A percentile compares a stretch with the other conserved stretches of the same genome.
Conservation (phyloP, 1,284 basidiomycete genomes). For the Lignosus rhinocerotis region DNA sequence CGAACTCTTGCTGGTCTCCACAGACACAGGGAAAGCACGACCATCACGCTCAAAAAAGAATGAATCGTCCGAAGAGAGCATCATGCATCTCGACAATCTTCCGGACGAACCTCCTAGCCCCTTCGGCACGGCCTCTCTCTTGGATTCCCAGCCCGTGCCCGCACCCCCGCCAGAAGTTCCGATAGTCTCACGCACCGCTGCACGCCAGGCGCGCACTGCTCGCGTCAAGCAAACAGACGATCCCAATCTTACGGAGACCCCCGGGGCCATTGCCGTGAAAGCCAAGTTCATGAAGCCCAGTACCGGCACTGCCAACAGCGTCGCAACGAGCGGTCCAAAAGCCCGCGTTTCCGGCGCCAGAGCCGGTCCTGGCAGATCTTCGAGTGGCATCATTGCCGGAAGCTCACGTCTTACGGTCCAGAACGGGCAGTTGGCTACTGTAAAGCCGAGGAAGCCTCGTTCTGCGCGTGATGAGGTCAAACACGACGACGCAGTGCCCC, state of each 20-base stretch:
- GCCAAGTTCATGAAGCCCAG: constrained; percentile 36
- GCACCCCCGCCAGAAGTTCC: constrained; percentile 10
- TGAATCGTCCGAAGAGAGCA: background rate
- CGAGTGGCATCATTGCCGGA: constrained; percentile 32
- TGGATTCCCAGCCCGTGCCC: constrained; percentile 22
- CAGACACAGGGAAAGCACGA: background rate
- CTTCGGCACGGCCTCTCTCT: constrained; percentile 9
- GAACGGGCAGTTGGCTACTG: constrained; percentile 22
- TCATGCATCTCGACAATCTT: constrained; percentile 13
- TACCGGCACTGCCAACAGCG: background rate
- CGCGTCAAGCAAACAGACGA: constrained; percentile 51
- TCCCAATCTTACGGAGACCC: constrained; percentile 27
- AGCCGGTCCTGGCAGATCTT: constrained; percentile 49
- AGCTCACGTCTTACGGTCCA: constrained; percentile 20
- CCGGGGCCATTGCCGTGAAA: constrained; percentile 48
- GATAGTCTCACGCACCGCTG: constrained; percentile 30
- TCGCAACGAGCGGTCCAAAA: background rate
- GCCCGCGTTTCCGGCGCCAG: constrained; percentile 29
- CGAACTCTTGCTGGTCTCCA: constrained; percentile 14
- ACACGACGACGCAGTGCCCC: background rate
- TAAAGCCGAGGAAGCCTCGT: constrained; percentile 10
- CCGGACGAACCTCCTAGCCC: constrained; percentile 2
- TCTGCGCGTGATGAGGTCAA: background rate
- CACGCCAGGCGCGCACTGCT: constrained; percentile 46
- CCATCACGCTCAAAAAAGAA: constrained; percentile 1